Percentiles rank a stretch among this genome's conserved stretches.
phyloP scores from a whole-genome alignment of 108 stramenopile genomes.

The Cyclotella distinguenda region DNA sequence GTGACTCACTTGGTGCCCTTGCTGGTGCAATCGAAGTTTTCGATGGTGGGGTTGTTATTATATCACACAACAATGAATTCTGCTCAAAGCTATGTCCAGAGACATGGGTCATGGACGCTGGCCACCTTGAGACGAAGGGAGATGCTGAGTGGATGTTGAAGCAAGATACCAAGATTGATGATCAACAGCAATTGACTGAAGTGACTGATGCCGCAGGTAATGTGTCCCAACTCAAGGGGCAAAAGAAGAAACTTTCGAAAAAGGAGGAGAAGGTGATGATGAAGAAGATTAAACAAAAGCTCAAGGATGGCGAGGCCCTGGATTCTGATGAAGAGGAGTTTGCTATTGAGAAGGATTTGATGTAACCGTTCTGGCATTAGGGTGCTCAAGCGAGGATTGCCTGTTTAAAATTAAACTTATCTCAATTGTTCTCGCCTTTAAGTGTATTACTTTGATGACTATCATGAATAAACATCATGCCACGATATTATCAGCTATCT shows the following conservation, averaged over 20 bases:
- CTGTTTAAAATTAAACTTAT: too few relatives aligned
- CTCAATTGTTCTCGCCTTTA: too few relatives aligned
- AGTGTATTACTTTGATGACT: too few relatives aligned
- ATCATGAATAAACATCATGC: too few relatives aligned
- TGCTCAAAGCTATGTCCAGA: constrained; percentile 94
- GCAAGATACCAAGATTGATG: constrained; percentile 93
- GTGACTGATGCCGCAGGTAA: constrained; percentile 98
- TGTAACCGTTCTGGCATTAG: constrained; percentile 51
- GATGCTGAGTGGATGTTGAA: constrained; percentile 99
- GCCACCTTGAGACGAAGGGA: constrained; percentile 96
- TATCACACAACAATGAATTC: constrained; percentile 99
- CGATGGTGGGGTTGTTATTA: constrained; percentile 99
- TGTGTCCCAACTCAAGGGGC: constrained; percentile 91
- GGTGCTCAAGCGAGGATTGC: constrained; percentile 12
- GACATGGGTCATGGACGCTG: constrained; percentile 99
- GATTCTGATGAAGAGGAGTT: constrained; percentile 94
- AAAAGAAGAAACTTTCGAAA: constrained; percentile 97
- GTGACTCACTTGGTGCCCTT: constrained; percentile 96
- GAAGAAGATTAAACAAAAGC: constrained; percentile 96
- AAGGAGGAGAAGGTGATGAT: constrained; percentile 96
- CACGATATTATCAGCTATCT: too few relatives aligned
- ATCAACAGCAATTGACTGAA: constrained; percentile 89
- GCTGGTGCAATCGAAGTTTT: constrained; percentile 96
- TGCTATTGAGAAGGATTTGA: constrained; percentile 92
- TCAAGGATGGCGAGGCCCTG: constrained; percentile 89